Evolutionary conservation across 2,329 filamentous ascomycete genomes (phyloP).

Genomic region (Talaromyces sp.): DNA sequence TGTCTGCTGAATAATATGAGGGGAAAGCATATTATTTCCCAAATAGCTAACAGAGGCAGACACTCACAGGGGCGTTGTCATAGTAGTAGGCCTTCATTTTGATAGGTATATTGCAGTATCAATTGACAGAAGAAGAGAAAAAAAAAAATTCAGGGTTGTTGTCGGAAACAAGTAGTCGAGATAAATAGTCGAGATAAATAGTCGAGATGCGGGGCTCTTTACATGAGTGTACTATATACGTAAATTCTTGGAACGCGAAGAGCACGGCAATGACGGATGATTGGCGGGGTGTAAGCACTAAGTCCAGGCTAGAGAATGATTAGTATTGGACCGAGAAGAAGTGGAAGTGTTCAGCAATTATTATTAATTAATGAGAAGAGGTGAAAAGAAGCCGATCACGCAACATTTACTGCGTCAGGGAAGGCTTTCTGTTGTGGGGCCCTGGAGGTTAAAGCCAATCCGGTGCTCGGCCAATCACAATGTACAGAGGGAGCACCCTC

Average conservation of each 20-base stretch:
- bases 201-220: neutral
- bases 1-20: neutral
- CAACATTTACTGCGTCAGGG: neutral
- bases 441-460: neutral
- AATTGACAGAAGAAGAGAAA: neutral
- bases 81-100: conserved; percentile 69
- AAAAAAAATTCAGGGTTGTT: neutral
- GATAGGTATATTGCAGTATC: neutral
- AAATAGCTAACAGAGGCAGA: neutral
- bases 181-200: neutral
- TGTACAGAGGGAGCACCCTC: neutral
- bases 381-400: neutral
- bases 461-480: neutral
- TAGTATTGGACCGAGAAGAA: neutral
- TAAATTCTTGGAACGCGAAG: neutral
- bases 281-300: neutral
- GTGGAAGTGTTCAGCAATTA: neutral
- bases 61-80: conserved; percentile 59
- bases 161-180: neutral
- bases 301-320: neutral
- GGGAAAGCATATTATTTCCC: neutral
- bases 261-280: neutral
- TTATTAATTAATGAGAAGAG: neutral
- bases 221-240: neutral
- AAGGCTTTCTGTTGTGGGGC: neutral